Base-by-base conservation (phyloP, 441 rosid genomes). In the Brassica hybrid region DNA sequence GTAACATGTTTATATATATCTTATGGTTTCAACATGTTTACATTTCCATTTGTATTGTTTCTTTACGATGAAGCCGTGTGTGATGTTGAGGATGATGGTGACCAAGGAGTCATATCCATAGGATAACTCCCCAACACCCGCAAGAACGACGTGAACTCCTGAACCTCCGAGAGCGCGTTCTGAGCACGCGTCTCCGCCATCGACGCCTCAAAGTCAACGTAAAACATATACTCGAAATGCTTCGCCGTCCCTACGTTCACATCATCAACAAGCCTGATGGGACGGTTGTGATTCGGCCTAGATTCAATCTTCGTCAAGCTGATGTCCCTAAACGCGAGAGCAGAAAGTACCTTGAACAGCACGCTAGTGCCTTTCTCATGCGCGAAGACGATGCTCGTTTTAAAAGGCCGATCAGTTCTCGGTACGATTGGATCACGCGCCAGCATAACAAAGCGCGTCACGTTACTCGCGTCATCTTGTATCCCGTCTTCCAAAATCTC, bases 121-220 rank as follows among this genome's bases (percentile, higher is more conserved):
- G 63, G 63, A 21, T 58, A 58, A 58, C 63, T 58, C 63, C 63
- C 63, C 63, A 58, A 13, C 63, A 58, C 63, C 8, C 63, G 32
- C 63, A 58, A 58, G 63, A 58, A 58, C 32, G 63, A 58, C 7
- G 63, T 58, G 14, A 58, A 58, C 63, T 58, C 63, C 32, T 2
- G 63, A 58, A 58, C 63, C 63, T 58, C 63, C 63, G 16, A 58
- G 62, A 58, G 32, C 14, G 63, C 63, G 63, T 58, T 58, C 63
- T 58, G 63, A 21, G 63, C 63, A 10, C 32, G 63, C 63, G 8
- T 5, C 63, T 58, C 63, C 14, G 32, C 63, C 63, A 58, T 58
- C 14, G 63, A 58, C 1, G 63, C 63, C 63, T 58, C 32, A 6
- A 58, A 58, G 7, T 58, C 63, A 0, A 58, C 9, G 16, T 58